phyloP scores from a whole-genome alignment of 257 asterid genomes.

The Solanum pinnatisectum region DNA sequence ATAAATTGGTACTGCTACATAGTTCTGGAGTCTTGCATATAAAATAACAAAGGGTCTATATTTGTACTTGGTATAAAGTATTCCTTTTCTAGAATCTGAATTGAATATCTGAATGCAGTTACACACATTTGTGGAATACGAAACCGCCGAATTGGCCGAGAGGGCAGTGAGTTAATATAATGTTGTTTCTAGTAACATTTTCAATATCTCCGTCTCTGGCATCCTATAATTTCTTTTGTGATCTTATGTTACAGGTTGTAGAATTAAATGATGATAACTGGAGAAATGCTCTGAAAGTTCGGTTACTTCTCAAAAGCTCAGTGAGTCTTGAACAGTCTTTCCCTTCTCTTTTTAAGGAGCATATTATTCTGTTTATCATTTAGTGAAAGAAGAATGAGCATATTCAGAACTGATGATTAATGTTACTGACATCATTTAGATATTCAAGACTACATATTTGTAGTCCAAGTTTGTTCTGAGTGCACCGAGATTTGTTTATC shows the following conservation, averaged over 20 bases:
- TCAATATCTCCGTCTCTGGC: neutral
- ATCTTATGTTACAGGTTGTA: slow-evolving; percentile 32
- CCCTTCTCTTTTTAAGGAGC: neutral
- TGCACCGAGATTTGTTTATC: neutral
- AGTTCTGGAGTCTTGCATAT: neutral
- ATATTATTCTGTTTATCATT: neutral
- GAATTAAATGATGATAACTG: slow-evolving; percentile 67
- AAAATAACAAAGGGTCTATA: neutral
- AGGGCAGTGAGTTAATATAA: slow-evolving; percentile 42
- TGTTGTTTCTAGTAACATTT: neutral
- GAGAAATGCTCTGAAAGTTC: slow-evolving; percentile 85
- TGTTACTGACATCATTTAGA: neutral
- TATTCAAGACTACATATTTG: neutral
- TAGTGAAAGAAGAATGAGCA: neutral
- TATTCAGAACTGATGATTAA: neutral
- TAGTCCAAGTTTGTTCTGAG: neutral
- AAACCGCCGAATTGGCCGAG: slow-evolving; percentile 67
- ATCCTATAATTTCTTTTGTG: neutral
- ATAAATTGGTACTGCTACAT: neutral
- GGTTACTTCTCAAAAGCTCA: slow-evolving; percentile 43
- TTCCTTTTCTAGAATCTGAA: slow-evolving; percentile 2
- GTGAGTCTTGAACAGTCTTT: slow-evolving; percentile 29
- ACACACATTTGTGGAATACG: slow-evolving; percentile 90
- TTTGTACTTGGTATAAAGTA: neutral
- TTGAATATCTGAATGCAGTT: slow-evolving; percentile 37